These are phyloP conservation scores for Oryza australiensis DNA, from an alignment of 176 grass and related monocot species.

Conservation along the genomic window DNA sequence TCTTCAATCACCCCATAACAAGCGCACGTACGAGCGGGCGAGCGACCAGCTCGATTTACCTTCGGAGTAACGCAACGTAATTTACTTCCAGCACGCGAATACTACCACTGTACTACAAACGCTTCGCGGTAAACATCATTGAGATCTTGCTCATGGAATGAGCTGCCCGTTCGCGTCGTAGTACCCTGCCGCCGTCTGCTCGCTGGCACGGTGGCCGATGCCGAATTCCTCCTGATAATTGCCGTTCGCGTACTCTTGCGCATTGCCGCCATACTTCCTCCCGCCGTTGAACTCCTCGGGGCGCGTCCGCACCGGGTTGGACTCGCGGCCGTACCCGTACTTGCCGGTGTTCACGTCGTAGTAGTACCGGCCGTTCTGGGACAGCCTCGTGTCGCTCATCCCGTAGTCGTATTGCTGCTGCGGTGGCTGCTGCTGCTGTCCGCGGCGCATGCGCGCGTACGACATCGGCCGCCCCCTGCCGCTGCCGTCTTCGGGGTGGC, in stretches of 20 bases:
- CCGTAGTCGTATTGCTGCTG: constrained; percentile 28
- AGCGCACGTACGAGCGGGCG: neutral
- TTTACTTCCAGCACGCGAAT: neutral
- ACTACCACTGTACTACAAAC: neutral
- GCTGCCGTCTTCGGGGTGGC: constrained; percentile 33
- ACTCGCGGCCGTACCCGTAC: constrained; percentile 57
- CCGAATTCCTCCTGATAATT: neutral
- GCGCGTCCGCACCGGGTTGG: constrained; percentile 33
- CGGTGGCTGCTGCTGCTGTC: neutral
- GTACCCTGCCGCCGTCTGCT: neutral
- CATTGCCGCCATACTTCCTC: neutral
- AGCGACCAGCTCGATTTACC: neutral
- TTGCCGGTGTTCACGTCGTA: constrained; percentile 48
- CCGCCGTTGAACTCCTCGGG: constrained; percentile 11
- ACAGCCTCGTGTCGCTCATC: constrained; percentile 61
- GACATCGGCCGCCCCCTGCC: constrained; percentile 41
- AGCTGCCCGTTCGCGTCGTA: constrained; percentile 10
- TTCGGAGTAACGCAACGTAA: neutral
- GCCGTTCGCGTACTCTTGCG: neutral
- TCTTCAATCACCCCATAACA: neutral
- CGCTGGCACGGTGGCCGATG: neutral
- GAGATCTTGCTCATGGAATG: constrained; percentile 23
- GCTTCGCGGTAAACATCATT: neutral
- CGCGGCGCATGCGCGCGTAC: constrained; percentile 18
- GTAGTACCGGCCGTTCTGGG: constrained; percentile 61